These are phyloP conservation scores for Fomes fomentarius DNA, from an alignment of 1,284 basidiomycete species.

Conservation along the genomic window DNA sequence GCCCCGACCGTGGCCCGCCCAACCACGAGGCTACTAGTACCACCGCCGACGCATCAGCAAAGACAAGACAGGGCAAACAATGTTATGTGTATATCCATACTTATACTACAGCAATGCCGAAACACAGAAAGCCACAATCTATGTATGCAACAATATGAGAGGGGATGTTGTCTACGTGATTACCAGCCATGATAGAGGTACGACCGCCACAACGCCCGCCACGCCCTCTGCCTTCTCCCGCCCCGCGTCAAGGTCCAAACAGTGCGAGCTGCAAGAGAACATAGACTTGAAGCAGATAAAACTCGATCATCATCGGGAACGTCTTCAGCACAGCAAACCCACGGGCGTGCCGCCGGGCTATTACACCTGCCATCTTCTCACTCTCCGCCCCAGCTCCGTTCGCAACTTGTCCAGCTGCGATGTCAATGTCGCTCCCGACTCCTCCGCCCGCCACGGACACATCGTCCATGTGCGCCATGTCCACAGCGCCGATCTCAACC, in stretches of 20 bases:
- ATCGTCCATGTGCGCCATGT: conserved; percentile 2
- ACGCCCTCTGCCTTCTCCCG: not conserved
- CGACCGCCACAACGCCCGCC: not conserved
- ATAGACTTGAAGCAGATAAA: conserved; percentile 58
- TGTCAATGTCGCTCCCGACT: not conserved
- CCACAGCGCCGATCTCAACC: conserved; percentile 12
- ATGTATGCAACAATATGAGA: not conserved
- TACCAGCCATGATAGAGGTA: not conserved
- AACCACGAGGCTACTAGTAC: too few relatives aligned
- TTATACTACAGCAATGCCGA: too few relatives aligned
- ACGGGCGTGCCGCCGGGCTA: conserved; percentile 42
- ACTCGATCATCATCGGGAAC: conserved; percentile 48
- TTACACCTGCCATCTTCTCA: conserved; percentile 6
- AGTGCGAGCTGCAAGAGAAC: conserved; percentile 36
- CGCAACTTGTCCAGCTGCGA: not conserved
- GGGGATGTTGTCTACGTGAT: not conserved
- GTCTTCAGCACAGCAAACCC: conserved; percentile 41
- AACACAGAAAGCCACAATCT: too few relatives aligned
- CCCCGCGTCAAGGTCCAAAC: conserved; percentile 15
- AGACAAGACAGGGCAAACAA: too few relatives aligned
- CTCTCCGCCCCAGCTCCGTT: not conserved
- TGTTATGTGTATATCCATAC: too few relatives aligned
- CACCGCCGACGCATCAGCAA: too few relatives aligned
- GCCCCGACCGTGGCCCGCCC: too few relatives aligned
- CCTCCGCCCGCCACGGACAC: conserved; percentile 11